phyloP scores from a whole-genome alignment of 1,284 basidiomycete genomes.

The Mrakiaceae sp. region DNA sequence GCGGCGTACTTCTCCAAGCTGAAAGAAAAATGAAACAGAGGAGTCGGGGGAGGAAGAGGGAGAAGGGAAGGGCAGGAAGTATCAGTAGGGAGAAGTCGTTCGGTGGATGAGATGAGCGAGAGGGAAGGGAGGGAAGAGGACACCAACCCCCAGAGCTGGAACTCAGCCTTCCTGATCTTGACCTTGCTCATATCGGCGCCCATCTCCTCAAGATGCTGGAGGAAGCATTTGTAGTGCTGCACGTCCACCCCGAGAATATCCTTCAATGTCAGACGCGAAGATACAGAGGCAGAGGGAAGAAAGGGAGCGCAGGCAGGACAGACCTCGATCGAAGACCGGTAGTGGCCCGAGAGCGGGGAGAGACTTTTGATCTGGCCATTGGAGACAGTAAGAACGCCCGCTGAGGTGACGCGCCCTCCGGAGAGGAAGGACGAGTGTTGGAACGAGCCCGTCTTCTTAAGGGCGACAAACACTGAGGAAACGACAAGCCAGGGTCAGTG shows the following conservation, averaged over 20 bases:
- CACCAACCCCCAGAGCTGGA: constrained; percentile 16
- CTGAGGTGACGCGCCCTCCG: constrained; percentile 43
- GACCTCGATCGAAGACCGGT: constrained; percentile 47
- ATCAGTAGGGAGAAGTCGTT: background rate
- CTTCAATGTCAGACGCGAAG: no score
- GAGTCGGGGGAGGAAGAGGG: background rate
- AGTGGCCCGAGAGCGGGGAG: constrained; percentile 58
- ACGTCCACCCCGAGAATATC: background rate
- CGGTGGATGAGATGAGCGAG: background rate
- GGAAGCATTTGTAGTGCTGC: constrained; percentile 45
- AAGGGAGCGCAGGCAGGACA: constrained; percentile 24
- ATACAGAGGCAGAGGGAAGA: background rate
- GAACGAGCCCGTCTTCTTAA: constrained; percentile 55
- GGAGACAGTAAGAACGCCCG: constrained; percentile 56
- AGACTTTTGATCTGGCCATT: constrained; percentile 52
- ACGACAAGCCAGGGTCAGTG: background rate
- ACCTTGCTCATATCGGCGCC: constrained; percentile 54
- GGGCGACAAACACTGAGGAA: constrained; percentile 47
- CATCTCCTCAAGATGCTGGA: constrained; percentile 44
- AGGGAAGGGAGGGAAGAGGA: background rate
- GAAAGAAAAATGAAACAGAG: background rate
- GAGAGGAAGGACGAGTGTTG: constrained; percentile 52
- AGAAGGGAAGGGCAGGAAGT: background rate
- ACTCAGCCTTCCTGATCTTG: constrained; percentile 47
- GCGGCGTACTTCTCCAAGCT: background rate